Evolutionary conservation across 2,329 filamentous ascomycete genomes (phyloP).

Genomic region (Sporothrix schenckii): DNA sequence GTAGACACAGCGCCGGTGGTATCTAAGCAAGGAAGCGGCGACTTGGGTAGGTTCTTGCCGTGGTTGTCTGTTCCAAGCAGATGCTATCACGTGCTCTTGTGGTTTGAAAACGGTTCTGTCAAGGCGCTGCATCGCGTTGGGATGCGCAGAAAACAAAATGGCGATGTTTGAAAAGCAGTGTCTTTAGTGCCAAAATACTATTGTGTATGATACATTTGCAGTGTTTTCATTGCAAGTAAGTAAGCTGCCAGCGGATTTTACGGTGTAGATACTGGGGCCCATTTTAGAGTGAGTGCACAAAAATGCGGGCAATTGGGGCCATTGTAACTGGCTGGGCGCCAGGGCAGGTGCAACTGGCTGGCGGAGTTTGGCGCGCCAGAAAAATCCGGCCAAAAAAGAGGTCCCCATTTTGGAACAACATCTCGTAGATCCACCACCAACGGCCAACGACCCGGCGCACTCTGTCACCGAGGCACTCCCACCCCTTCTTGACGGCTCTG

Average conservation of each 20-base stretch:
- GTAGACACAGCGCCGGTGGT: neutral
- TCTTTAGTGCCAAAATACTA: conserved; percentile 13
- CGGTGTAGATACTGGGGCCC: neutral
- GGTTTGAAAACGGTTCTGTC: neutral
- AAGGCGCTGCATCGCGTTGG: conserved; percentile 8
- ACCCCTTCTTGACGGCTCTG: neutral
- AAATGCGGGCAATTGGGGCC: conserved; percentile 11
- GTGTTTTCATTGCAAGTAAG: neutral
- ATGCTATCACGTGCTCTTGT: conserved; percentile 1
- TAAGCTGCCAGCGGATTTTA: neutral
- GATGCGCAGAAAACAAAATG: conserved; percentile 21
- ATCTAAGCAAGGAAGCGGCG: conserved; percentile 1
- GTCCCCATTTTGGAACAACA: conserved; percentile 20
- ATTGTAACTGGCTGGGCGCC: conserved; percentile 23
- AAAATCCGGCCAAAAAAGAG: conserved; percentile 22
- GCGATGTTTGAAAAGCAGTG: conserved; percentile 4
- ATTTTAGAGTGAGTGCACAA: neutral
- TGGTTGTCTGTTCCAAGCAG: neutral
- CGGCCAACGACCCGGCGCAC: neutral
- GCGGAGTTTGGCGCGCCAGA: conserved; percentile 18
- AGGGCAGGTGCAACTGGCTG: conserved; percentile 9
- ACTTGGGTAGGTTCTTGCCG: conserved; percentile 20
- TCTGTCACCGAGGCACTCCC: neutral
- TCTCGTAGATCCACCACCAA: conserved; percentile 15
- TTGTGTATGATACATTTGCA: neutral